Evolutionary conservation across 2,329 filamentous ascomycete genomes (phyloP).

Genomic region (Raffaelea arxii): DNA sequence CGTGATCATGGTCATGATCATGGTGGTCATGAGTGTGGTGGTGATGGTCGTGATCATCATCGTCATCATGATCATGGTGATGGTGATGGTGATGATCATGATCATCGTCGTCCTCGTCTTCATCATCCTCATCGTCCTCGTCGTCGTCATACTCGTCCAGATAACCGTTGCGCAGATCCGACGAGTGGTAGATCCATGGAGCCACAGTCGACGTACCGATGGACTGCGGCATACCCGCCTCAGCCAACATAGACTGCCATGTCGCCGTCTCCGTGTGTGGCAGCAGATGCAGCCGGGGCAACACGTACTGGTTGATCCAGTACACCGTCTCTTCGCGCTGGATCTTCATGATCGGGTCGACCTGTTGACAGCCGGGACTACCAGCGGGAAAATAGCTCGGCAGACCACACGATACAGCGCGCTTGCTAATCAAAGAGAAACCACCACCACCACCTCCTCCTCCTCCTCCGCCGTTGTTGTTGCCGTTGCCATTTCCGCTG

Average conservation of each 20-base stretch:
- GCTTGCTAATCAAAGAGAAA: constrained; percentile 54
- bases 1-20: constrained; percentile 1
- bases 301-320: constrained; percentile 60
- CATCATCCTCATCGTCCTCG: neutral
- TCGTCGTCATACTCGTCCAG: neutral
- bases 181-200: constrained; percentile 39
- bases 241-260: constrained; percentile 19
- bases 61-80: constrained; percentile 1
- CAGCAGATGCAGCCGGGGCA: constrained; percentile 48
- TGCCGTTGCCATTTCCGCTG: too few species aligned
- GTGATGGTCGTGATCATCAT: neutral
- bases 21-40: neutral
- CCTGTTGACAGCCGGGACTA: constrained; percentile 33
- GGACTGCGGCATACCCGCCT: constrained; percentile 16
- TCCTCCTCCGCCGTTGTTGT: too few species aligned
- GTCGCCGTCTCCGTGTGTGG: constrained; percentile 30
- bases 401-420: constrained; percentile 53
- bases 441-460: too few species aligned
- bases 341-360: constrained; percentile 54
- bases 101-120: neutral
- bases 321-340: constrained; percentile 56
- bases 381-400: constrained; percentile 52
- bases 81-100: neutral
- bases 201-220: constrained; percentile 41
- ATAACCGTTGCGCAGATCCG: constrained; percentile 5